Conservation (phyloP, 179 eudicot genomes). For the Vitellaria paradoxa region DNA sequence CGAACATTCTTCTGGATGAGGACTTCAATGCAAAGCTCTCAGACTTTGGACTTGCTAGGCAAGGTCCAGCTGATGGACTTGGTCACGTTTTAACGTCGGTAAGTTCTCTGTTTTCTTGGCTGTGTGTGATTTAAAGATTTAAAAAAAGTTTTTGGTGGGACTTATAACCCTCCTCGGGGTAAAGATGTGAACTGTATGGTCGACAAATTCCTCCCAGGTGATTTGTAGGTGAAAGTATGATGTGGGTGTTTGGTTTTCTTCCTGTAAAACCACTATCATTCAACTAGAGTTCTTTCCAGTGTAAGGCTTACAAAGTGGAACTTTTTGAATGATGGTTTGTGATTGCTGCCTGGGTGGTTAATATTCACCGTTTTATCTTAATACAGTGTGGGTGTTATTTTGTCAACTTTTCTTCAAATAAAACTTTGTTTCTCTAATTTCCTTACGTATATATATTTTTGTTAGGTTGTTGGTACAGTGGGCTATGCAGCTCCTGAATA, state of each 20-base stretch:
- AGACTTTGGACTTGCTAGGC: conserved; percentile 70
- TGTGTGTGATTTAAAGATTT: not conserved
- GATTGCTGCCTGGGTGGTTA: conserved; percentile 2
- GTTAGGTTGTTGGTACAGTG: conserved; percentile 53
- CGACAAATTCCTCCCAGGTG: not conserved
- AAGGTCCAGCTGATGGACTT: conserved; percentile 59
- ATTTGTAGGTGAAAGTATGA: not conserved
- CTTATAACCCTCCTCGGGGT: not conserved
- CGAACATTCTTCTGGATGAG: conserved; percentile 59
- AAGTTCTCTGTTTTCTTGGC: conserved; percentile 18
- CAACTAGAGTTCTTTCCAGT: not conserved
- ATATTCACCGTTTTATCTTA: not conserved
- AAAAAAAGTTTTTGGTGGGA: not conserved
- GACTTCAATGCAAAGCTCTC: conserved; percentile 75
- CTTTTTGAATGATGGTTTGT: not conserved
- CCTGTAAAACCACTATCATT: conserved; percentile 9
- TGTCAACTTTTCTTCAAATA: not conserved
- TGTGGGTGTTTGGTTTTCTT: too few species aligned
- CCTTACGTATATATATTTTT: conserved; percentile 14
- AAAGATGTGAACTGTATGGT: not conserved
- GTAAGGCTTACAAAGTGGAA: not conserved
- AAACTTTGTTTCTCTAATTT: not conserved
- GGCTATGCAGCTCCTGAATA: conserved; percentile 74
- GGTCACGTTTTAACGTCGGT: conserved; percentile 55
- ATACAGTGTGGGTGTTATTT: too few species aligned